Evolutionary conservation across 2,329 filamentous ascomycete species (phyloP), one percentile per base, ranked within the genome.

Genomic region (Falciphora oryzae): DNA sequence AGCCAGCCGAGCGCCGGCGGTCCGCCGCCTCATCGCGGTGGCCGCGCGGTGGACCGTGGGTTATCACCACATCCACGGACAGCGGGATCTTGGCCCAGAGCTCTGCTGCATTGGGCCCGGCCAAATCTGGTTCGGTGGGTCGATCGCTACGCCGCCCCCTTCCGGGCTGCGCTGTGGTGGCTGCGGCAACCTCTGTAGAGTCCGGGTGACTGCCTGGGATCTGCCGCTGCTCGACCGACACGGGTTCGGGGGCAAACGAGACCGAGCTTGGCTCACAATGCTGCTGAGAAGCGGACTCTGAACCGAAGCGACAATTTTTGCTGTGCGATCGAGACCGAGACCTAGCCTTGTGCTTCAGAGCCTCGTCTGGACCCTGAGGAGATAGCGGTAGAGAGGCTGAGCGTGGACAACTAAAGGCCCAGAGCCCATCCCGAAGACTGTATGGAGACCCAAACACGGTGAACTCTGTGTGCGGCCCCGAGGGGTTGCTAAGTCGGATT

Each of bases 371-470:
- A 27, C 22, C 27, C 57, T 27, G 27, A 28, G 27, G 57, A 58
- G 27, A 28, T 8, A n/a, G 22, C 8, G 22, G 2, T 4, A n/a
- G 38, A 57, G 64, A 57, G 7, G 29, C 59, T 13, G 57, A 27
- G 7, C 38, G 18, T 16, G 14, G 28, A 72, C 92, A 92, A 67
- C 83, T 82, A 70, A 92, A 92, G 0, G 88, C 90, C 88, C 89
- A 91, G 25, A 80, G 75, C 3, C 81, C 79, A 59, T 76, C 74
- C 2, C 77, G 72, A 0, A 85, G 89, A 38, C 87, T 87, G 71
- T 83, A 88, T 0, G 90, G 90, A 3, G 89, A 91, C 1, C 88
- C 90, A 71, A 92, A 93, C 57, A 92, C 79, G 14, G 77, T 86
- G 74, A 93, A 88, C 14, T 73, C 77, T 3, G 87, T 89, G 2